Evolutionary conservation across 306 rosid species (phyloP), one percentile per base, ranked within the genome.

Genomic region (Oemleria cerasiformis): DNA sequence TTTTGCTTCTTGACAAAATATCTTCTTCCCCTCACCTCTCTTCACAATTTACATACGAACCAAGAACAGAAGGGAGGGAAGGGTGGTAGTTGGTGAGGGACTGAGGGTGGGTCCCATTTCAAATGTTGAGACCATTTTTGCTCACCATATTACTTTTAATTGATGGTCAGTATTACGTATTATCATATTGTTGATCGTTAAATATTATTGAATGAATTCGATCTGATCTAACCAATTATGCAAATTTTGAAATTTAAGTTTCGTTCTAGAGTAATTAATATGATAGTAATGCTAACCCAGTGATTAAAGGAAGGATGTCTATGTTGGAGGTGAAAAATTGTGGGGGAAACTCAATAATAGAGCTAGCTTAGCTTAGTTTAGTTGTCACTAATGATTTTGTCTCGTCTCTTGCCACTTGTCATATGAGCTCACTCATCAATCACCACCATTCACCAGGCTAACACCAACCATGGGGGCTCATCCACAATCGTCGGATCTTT

Each of bases 1-100:
- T 79, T 60, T 70, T 70, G 70, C 77, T 74, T 64, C 63, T 70
- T 69, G 70, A 75, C 73, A 75, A 70, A 75, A 9, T 53, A 53
- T n/a, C 14, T 44, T 11, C 48, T 13, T 14, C 48, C 36, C 30
- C 72, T 44, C 49, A 12, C 49, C 49, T 44, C 16, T 30, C 36
- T 30, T 30, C 3, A 2, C 36, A 30, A 30, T 30, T 3, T 4
- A 11, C 61, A 43, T 21, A 20, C 1, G 11, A 15, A 3, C 19
- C 19, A 23, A 25, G 38, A 56, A 45, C 15, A 20, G 67, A 60
- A 67, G 68, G 57, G 50, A 63, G 63, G 23, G 42, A 40, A 36
- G 30, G 60, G 16, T 69, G 63, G 67, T 43, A 3, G 59, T 62
- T 63, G 58, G 64, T 30, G 65, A 23, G 80, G 72, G 54, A 12